Percentiles rank a stretch among this genome's conserved stretches.
Conservation (phyloP, 2,329 filamentous ascomycete genomes). For the Gnomoniopsis smithogilvyi region DNA sequence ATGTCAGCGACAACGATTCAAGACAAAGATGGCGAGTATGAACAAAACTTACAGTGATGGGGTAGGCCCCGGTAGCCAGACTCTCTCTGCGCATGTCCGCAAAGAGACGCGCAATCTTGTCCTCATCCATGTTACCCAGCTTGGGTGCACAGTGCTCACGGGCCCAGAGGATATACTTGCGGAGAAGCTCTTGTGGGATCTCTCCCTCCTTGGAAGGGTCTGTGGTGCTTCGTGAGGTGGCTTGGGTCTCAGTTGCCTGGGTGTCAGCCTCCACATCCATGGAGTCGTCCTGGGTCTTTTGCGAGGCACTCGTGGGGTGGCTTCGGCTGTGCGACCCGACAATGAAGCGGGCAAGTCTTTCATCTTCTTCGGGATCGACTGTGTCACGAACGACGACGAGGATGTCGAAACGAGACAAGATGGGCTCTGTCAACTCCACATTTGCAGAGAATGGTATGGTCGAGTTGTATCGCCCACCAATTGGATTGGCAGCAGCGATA, state of each 20-base stretch:
- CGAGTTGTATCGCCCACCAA: constrained; percentile 93
- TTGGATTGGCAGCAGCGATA: constrained; percentile 93
- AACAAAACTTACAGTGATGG: constrained; percentile 76
- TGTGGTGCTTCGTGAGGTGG: constrained; percentile 14
- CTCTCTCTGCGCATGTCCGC: constrained; percentile 95
- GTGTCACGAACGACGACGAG: constrained; percentile 94
- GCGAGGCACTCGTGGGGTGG: constrained; percentile 55
- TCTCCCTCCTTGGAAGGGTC: constrained; percentile 54
- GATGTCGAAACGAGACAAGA: constrained; percentile 96
- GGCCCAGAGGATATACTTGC: constrained; percentile 97
- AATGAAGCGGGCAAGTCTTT: constrained; percentile 90
- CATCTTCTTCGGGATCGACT: constrained; percentile 88
- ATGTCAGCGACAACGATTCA: background rate
- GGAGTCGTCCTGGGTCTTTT: constrained; percentile 42
- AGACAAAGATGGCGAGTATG: background rate
- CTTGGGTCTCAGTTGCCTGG: constrained; percentile 31
- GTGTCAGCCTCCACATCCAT: constrained; percentile 62
- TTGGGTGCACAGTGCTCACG: constrained; percentile 87
- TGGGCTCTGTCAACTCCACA: constrained; percentile 94
- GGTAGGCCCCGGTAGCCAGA: constrained; percentile 90
- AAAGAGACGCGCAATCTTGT: constrained; percentile 92
- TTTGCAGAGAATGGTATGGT: constrained; percentile 96
- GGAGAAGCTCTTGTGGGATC: constrained; percentile 83
- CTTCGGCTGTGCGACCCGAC: constrained; percentile 91
- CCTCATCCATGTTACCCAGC: constrained; percentile 95